Evolutionary conservation across 768 basidiomycete genomes (phyloP).

Genomic region (Clitopilus hobsonii): DNA sequence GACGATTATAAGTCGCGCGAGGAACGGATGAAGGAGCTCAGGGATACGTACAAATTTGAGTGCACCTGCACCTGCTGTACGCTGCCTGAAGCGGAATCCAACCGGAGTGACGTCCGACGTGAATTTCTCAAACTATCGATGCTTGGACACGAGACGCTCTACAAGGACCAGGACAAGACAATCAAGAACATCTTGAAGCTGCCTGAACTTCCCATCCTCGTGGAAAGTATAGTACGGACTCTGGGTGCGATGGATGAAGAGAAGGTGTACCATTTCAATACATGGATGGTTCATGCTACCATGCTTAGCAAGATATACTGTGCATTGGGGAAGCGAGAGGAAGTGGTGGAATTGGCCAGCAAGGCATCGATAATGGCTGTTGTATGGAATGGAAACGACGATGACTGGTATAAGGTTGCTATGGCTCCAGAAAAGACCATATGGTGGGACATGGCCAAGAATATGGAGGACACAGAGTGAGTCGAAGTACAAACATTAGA

Average conservation of each 20-base stretch:
- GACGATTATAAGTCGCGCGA: background rate
- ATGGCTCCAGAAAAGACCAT: conserved; percentile 12
- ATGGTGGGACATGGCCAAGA: conserved; percentile 13
- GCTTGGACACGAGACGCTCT: background rate
- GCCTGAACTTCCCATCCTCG: conserved; percentile 7
- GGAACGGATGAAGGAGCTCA: conserved; percentile 6
- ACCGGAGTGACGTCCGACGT: conserved; percentile 14
- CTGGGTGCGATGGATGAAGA: conserved; percentile 14
- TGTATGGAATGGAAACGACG: conserved; percentile 6
- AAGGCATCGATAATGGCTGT: conserved; percentile 9
- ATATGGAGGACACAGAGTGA: background rate
- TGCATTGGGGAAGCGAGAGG: conserved; percentile 11
- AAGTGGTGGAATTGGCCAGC: conserved; percentile 10
- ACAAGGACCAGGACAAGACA: conserved; percentile 2
- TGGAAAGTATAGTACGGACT: background rate
- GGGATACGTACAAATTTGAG: conserved; percentile 10
- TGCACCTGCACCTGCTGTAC: conserved; percentile 13
- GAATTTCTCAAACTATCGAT: conserved; percentile 1
- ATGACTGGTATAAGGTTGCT: conserved; percentile 13
- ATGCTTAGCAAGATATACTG: conserved; percentile 15
- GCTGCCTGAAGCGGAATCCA: conserved; percentile 8
- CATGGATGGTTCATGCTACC: conserved; percentile 11
- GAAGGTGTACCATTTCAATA: background rate
- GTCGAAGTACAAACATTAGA: background rate
- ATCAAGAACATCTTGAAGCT: conserved; percentile 10